Base-by-base conservation (phyloP, 2,329 filamentous ascomycete genomes). In the Canariomyces notabilis region DNA sequence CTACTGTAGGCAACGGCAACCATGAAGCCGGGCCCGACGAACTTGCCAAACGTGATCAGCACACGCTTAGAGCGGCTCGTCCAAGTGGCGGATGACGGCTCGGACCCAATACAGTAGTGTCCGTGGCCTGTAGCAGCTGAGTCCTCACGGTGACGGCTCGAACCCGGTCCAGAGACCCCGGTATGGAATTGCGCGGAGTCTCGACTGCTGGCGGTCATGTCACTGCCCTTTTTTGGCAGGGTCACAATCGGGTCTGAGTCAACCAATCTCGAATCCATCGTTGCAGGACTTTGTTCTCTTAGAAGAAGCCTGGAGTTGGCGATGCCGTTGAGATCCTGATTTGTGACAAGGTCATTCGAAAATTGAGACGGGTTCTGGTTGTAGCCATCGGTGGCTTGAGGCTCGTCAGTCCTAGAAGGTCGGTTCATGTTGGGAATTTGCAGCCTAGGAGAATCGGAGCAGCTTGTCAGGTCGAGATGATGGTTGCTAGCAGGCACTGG, bases 21-120 rank as follows among this genome's bases (percentile, higher is more conserved):
- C 64, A 87, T 79, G 59, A 85, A 84, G 1, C 83, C 83, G 8
- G 83, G 82, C 0, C 83, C 83, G 39, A 86, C 65, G 62, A 86
- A 82, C 52, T 68, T 72, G 35, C 67, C 61, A 57, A 78, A 78
- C 32, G 74, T 79, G 52, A 66, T 41, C 35, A 76, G 18, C 14
- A 64, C 50, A 14, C 61, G 44, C 37, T 56, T 52, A 6, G 64
- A 36, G 26, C 49, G 48, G 26, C 42, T 12, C 5, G 48, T 18
- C 14, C 40, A 36, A n/a, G 23, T 7, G 26, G 14, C n/a, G n/a
- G 8, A 9, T 7, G 23, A 16, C 16, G 16, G 15, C 7, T 16
- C 9, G 6, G 34, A 9, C 11, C 33, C 33, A 32, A 39, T 16
- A 19, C 18, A 21, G 26, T 15, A 21, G 6, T 20, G 22, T 12